A percentile compares a stretch with the other conserved stretches of the same genome.
These are phyloP conservation scores for Penicillium macrosclerotiorum DNA, from an alignment of 495 filamentous ascomycete species.

Conservation along the genomic window DNA sequence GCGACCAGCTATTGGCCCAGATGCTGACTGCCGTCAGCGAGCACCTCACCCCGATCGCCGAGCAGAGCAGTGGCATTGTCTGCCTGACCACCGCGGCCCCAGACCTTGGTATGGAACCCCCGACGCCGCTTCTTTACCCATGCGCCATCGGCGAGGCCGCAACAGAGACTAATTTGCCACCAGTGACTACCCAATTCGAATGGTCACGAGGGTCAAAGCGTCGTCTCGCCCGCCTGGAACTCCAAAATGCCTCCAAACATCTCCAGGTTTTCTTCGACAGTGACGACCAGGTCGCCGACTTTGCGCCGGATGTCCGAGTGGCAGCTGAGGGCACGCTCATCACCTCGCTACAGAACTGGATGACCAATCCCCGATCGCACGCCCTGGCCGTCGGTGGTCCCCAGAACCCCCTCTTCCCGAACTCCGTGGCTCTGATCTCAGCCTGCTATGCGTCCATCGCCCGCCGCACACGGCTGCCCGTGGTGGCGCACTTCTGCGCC, in stretches of 20 bases:
- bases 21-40: constrained; percentile 25
- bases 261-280: constrained; percentile 44
- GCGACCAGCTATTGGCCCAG: constrained; percentile 26
- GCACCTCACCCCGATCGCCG: constrained; percentile 26
- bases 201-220: constrained; percentile 35
- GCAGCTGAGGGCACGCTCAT: constrained; percentile 34
- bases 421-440: constrained; percentile 38
- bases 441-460: constrained; percentile 37
- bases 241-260: constrained; percentile 43
- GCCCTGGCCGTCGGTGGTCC: constrained; percentile 40
- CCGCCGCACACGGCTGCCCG: constrained; percentile 34
- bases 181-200: constrained; percentile 32
- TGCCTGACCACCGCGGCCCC: constrained; percentile 37
- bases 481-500: constrained; percentile 45
- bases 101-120: constrained; percentile 34
- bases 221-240: constrained; percentile 38
- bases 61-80: constrained; percentile 32
- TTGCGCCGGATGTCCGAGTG: constrained; percentile 32
- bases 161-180: background rate
- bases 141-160: no score
- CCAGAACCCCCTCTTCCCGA: constrained; percentile 23
- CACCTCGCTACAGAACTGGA: constrained; percentile 39
- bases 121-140: no score
- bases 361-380: constrained; percentile 34
- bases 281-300: constrained; percentile 37